phyloP scores from a whole-genome alignment of 768 basidiomycete species.

The Phaeotremella skinneri region DNA sequence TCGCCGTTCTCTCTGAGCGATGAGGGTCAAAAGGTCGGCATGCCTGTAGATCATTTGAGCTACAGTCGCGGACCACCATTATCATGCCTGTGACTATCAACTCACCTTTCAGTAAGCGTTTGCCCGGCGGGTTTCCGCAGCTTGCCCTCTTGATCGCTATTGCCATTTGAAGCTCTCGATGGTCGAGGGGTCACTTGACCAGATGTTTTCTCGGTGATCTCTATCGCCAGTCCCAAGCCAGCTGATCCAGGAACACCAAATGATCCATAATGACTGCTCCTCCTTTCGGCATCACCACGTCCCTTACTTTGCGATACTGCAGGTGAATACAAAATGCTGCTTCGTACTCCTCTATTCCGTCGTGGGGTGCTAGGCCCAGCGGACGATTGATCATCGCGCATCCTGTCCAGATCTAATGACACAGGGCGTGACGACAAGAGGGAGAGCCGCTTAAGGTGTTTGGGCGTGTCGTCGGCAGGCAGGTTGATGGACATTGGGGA shows the following conservation, averaged over 20 bases:
- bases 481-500: not conserved
- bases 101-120: conserved; percentile 41
- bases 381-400: not conserved
- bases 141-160: conserved; percentile 3
- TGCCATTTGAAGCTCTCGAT: too few species aligned
- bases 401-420: not conserved
- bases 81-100: not conserved
- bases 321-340: conserved; percentile 37
- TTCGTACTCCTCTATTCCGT: conserved; percentile 6
- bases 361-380: not conserved
- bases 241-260: not conserved
- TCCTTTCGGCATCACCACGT: conserved; percentile 8
- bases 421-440: not conserved
- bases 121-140: conserved; percentile 3
- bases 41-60: conserved; percentile 21
- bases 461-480: not conserved
- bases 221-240: not conserved
- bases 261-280: not conserved
- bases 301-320: conserved; percentile 11
- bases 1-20: conserved; percentile 40
- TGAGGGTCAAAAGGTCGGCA: conserved; percentile 37
- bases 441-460: not conserved
- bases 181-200: not conserved
- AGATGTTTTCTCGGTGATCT: conserved; percentile 3
- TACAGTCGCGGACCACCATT: not conserved